Evolutionary conservation across 2,329 filamentous ascomycete genomes (phyloP).

Genomic region (Juglanconis juglandina): DNA sequence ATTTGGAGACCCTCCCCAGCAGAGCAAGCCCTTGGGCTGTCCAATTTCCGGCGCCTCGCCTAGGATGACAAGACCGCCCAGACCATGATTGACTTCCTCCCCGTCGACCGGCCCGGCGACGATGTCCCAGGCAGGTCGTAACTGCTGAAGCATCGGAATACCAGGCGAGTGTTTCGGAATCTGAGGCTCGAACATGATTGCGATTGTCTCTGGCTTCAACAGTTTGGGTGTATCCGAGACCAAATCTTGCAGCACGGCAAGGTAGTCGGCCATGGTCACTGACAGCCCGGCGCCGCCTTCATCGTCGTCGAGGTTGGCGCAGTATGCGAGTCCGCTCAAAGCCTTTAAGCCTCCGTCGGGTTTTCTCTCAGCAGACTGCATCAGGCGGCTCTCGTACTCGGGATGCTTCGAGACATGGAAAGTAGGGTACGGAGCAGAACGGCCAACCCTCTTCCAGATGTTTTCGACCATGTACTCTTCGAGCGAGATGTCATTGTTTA

Average conservation of each 20-base stretch:
- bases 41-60: background rate
- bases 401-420: background rate
- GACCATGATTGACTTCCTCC: background rate
- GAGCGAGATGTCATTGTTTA: background rate
- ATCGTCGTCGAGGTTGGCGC: background rate
- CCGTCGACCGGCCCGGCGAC: background rate
- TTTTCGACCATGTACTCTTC: constrained; percentile 4
- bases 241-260: constrained; percentile 1
- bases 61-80: background rate
- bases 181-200: background rate
- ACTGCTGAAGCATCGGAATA: background rate
- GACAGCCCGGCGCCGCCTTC: constrained; percentile 1
- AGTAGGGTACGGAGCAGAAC: background rate
- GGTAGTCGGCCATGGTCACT: background rate
- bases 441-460: constrained; percentile 1
- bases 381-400: background rate
- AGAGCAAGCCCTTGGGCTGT: background rate
- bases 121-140: constrained; percentile 2
- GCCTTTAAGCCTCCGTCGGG: background rate
- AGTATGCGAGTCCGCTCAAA: background rate
- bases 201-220: background rate
- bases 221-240: background rate
- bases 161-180: background rate
- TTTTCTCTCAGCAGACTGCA: background rate
- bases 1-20: background rate